Conservation (phyloP, 163 green algal species). For the Scenedesmus sp. region DNA sequence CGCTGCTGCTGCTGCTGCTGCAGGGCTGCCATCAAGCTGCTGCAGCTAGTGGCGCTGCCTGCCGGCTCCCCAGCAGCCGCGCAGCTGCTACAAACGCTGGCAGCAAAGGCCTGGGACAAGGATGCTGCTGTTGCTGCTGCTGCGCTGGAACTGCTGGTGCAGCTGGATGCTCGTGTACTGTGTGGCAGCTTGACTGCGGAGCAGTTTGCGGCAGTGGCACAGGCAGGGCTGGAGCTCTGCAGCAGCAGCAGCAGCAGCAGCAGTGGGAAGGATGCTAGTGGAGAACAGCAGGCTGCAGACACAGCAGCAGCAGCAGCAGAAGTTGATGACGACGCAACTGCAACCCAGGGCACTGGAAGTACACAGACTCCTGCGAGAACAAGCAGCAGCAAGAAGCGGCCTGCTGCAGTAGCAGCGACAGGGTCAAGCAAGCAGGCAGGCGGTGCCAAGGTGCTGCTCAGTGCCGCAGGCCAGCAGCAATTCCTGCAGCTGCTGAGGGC, state of each 20-base stretch:
- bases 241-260: neutral
- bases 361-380: neutral
- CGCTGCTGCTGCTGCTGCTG: neutral
- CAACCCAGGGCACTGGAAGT: neutral
- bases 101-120: neutral
- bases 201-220: neutral
- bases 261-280: neutral
- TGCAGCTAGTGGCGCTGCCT: slow-evolving; percentile 27
- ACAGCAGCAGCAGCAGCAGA: neutral
- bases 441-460: neutral
- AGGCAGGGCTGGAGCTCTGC: neutral
- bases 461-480: neutral
- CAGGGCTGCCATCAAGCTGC: slow-evolving; percentile 7
- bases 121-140: slow-evolving; percentile 5
- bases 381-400: neutral
- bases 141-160: neutral
- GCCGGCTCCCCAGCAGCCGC: neutral
- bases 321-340: neutral
- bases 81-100: neutral
- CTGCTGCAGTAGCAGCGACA: neutral
- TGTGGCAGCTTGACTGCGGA: neutral
- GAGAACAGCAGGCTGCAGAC: no score
- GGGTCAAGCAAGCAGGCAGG: neutral
- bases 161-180: neutral
- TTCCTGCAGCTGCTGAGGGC: neutral